Evolutionary conservation across 1,139 yeast genomes (phyloP), one percentile per base, ranked within the genome.

Genomic region (Diutina pseudorugosa): DNA sequence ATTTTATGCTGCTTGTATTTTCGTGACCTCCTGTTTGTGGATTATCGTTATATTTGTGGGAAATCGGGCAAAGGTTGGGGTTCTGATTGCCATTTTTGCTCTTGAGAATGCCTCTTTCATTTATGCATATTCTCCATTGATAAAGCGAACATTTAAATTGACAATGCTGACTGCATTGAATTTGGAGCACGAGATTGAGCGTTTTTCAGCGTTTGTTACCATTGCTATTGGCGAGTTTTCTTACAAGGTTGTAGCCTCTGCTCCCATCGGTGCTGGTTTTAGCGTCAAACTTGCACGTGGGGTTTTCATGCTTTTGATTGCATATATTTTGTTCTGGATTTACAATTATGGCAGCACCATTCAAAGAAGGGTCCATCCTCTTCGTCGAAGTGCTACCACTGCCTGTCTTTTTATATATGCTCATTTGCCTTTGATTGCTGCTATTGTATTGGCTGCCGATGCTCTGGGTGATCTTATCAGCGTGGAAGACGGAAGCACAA

Each of bases 211-310:
- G 0, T 82, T 82, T 61, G 82, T 73, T 52, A 77, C 82, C 56
- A 81, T 82, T 65, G 85, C 85, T 7, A 71, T 82, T 58, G 88
- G 88, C 27, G 87, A 82, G 58, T 82, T 79, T 57, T 65, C 82
- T 27, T 80, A 76, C 58, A 77, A 76, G 53, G 69, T 79, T n/a
- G 83, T 80, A n/a, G 76, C 82, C 2, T 63, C 64, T 0, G 68
- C 72, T 14, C 76, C 81, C 0, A 67, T 79, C 50, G 79, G 77
- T 1, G 58, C 64, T 3, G 83, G 83, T 0, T 67, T 82, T 57
- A 70, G 73, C 51, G 60, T 59, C 16, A 70, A 70, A 51, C 67
- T 76, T 20, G 75, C 73, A 45, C 66, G 84, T 52, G 85, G 80
- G 0, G 59, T 80, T 8, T 68, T 79, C 55, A 60, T 76, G n/a